A percentile compares a stretch with the other conserved stretches of the same genome.
Evolutionary conservation across 2,329 filamentous ascomycete genomes (phyloP).

Genomic region (Leptographium procerum): DNA sequence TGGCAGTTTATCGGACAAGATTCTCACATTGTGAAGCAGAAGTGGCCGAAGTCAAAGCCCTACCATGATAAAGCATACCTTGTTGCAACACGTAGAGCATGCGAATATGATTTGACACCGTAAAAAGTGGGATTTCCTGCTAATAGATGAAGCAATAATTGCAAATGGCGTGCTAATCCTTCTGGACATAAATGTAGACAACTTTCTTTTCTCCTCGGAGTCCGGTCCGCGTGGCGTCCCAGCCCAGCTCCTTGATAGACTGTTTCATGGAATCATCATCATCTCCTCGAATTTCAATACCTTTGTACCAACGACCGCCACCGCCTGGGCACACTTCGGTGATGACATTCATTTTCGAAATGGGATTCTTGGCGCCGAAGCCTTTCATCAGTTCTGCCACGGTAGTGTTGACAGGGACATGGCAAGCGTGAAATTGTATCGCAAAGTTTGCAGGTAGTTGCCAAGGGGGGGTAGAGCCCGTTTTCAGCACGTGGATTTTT

Average conservation of each 20-base stretch:
- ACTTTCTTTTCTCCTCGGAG: constrained; percentile 36
- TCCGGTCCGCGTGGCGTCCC: constrained; percentile 41
- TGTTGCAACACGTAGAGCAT: no score
- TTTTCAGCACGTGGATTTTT: constrained; percentile 47
- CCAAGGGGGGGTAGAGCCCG: constrained; percentile 38
- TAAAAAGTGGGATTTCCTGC: no score
- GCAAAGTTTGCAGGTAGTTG: constrained; percentile 29
- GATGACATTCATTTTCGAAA: constrained; percentile 41
- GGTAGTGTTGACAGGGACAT: constrained; percentile 41
- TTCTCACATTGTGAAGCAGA: no score
- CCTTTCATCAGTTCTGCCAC: constrained; percentile 46
- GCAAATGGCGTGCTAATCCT: constrained; percentile 27
- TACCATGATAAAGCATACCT: no score
- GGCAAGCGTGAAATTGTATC: constrained; percentile 36
- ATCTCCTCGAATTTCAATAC: constrained; percentile 37
- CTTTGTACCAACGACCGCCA: constrained; percentile 48
- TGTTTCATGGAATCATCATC: constrained; percentile 35
- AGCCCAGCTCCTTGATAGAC: constrained; percentile 45
- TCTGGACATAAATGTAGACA: constrained; percentile 50
- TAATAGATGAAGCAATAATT: no score
- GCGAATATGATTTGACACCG: no score
- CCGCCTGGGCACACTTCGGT: constrained; percentile 44
- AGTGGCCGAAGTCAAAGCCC: no score
- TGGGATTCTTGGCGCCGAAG: constrained; percentile 43
- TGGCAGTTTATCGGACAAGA: no score